Evolutionary conservation across 768 basidiomycete genomes (phyloP).

Genomic region (Mycena leptocephala): DNA sequence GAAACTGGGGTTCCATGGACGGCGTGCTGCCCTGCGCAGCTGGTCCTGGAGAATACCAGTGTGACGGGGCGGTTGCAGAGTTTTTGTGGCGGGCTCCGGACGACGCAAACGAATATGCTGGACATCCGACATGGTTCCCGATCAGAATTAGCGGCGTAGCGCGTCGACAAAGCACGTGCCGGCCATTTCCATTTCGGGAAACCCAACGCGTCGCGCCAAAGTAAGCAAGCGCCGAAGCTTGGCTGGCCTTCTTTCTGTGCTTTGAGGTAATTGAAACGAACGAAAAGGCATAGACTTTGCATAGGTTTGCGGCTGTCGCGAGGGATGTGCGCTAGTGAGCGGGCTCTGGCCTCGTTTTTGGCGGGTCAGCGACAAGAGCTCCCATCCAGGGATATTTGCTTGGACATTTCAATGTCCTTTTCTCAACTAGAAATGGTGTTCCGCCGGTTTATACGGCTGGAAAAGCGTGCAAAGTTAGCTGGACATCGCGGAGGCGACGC

Average conservation of each 20-base stretch:
- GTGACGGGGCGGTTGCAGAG: conserved; percentile 62
- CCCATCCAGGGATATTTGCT: no score
- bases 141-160: not conserved
- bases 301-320: conserved; percentile 17
- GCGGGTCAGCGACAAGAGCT: not conserved
- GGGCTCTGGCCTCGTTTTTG: not conserved
- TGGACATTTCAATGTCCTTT: not conserved
- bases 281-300: not conserved
- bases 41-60: conserved; percentile 86
- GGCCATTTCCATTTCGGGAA: not conserved
- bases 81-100: conserved; percentile 50
- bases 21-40: conserved; percentile 79
- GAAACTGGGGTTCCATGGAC: conserved; percentile 91
- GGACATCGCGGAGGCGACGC: conserved; percentile 35
- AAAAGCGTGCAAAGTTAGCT: conserved; percentile 22
- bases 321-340: conserved; percentile 17
- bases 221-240: not conserved
- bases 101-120: conserved; percentile 61
- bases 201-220: conserved; percentile 1
- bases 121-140: conserved; percentile 2
- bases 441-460: conserved; percentile 23
- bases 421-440: not conserved
- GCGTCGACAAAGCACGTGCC: no score
- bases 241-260: conserved; percentile 1
- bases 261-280: conserved; percentile 22